A percentile compares a stretch with the other conserved stretches of the same genome.
phyloP scores from a whole-genome alignment of 1,139 yeast genomes.

The Scheffersomyces illinoinensis region DNA sequence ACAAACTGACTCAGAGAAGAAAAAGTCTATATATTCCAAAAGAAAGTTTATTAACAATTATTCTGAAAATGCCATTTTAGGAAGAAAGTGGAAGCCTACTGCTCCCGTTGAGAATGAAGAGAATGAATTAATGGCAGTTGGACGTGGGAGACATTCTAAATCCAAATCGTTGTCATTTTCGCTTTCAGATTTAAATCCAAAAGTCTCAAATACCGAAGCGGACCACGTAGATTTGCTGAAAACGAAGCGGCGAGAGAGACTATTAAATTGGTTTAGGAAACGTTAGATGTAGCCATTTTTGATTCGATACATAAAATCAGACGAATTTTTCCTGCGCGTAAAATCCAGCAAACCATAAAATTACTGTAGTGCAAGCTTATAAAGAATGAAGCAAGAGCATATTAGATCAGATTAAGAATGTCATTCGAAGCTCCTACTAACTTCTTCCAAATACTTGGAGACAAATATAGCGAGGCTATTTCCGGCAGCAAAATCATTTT shows the following conservation, averaged over 20 bases:
- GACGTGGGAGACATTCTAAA: conserved; percentile 11
- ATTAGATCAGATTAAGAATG: conserved; percentile 12
- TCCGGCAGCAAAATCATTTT: conserved; percentile 24
- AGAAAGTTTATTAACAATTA: not conserved
- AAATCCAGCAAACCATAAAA: conserved; percentile 1
- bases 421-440: conserved; percentile 24
- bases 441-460: conserved; percentile 22
- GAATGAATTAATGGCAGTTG: not conserved
- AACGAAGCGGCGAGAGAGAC: conserved; percentile 13
- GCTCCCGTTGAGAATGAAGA: not conserved
- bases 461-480: conserved; percentile 31
- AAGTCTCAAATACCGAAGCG: conserved; percentile 8
- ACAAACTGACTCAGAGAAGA: not conserved
- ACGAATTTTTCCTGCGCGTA: conserved; percentile 10
- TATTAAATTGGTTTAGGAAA: conserved; percentile 19
- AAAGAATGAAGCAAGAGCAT: conserved; percentile 5
- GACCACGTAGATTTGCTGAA: conserved; percentile 3
- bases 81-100: not conserved
- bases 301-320: not conserved
- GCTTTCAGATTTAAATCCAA: conserved; percentile 15
- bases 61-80: not conserved
- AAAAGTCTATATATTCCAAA: not conserved
- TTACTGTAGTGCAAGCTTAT: not conserved
- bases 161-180: conserved; percentile 19
- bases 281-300: conserved; percentile 2